Percentiles rank a stretch among this genome's conserved stretches.
phyloP scores from a whole-genome alignment of 768 basidiomycete genomes.

The Suillus luteus region DNA sequence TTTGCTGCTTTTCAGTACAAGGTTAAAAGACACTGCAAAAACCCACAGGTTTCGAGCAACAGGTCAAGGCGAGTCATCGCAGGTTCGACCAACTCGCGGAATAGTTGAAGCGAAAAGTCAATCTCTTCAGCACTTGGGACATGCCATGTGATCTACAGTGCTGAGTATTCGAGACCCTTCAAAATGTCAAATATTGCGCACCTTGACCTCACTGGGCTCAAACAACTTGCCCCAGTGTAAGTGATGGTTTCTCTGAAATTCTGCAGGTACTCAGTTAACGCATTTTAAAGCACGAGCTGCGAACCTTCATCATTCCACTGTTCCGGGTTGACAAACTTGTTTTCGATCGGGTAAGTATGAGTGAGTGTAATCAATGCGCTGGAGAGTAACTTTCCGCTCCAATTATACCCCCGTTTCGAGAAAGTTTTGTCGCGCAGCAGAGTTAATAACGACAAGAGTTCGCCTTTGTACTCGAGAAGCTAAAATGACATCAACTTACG shows the following conservation, averaged over 20 bases:
- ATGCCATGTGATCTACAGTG: conserved; percentile 73
- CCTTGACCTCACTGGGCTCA: conserved; percentile 66
- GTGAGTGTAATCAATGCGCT: conserved; percentile 74
- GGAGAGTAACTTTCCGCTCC: conserved; percentile 76
- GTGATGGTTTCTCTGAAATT: conserved; percentile 70
- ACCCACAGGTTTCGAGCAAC: conserved; percentile 55
- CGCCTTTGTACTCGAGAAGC: conserved; percentile 65
- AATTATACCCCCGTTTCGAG: conserved; percentile 81
- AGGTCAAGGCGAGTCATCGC: conserved; percentile 55
- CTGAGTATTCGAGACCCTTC: conserved; percentile 1
- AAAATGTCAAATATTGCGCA: conserved; percentile 32
- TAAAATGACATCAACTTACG: conserved; percentile 27
- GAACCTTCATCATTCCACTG: conserved; percentile 75
- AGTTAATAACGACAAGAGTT: conserved; percentile 60
- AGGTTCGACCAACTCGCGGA: conserved; percentile 67
- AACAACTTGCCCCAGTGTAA: conserved; percentile 82
- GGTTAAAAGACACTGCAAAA: not conserved
- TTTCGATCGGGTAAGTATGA: conserved; percentile 79
- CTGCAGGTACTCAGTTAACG: conserved; percentile 36
- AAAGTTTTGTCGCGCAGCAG: conserved; percentile 69
- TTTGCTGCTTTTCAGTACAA: conserved; percentile 8
- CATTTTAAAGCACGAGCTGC: not conserved
- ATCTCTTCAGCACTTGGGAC: conserved; percentile 71
- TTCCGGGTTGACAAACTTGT: conserved; percentile 76
- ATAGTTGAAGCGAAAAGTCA: conserved; percentile 69